Evolutionary conservation across 805 yeast species (phyloP).

Genomic region (Ogataea parapolymorpha): DNA sequence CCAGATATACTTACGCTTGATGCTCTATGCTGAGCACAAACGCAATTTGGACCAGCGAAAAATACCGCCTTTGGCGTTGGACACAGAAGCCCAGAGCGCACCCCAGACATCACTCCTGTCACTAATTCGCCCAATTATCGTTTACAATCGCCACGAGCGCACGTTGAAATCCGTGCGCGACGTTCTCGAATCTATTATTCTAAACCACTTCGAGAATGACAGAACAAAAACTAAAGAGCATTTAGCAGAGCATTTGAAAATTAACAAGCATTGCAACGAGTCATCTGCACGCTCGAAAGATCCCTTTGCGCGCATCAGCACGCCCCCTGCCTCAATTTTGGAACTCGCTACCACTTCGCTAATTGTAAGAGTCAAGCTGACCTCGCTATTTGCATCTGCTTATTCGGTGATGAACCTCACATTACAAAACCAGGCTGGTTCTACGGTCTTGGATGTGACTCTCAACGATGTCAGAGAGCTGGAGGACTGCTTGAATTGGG

Average conservation of each 20-base stretch:
- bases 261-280: slow-evolving; percentile 22
- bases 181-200: slow-evolving; percentile 19
- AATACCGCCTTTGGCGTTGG: slow-evolving; percentile 45
- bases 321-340: slow-evolving; percentile 23
- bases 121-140: slow-evolving; percentile 54
- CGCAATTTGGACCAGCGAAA: slow-evolving; percentile 41
- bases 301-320: slow-evolving; percentile 23
- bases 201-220: slow-evolving; percentile 10
- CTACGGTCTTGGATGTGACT: slow-evolving; percentile 38
- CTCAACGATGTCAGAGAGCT: slow-evolving; percentile 52
- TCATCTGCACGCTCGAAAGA: slow-evolving; percentile 14
- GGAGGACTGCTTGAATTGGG: slow-evolving; percentile 57
- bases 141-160: slow-evolving; percentile 54
- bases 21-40: slow-evolving; percentile 58
- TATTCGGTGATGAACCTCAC: slow-evolving; percentile 18
- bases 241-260: slow-evolving; percentile 13
- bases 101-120: slow-evolving; percentile 25
- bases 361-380: slow-evolving; percentile 14
- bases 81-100: slow-evolving; percentile 26
- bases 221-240: slow-evolving; percentile 20
- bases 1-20: slow-evolving; percentile 49
- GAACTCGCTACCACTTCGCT: slow-evolving; percentile 12
- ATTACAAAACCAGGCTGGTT: slow-evolving; percentile 16
- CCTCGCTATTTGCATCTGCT: slow-evolving; percentile 13
- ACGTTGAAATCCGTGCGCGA: slow-evolving; percentile 35